phyloP scores from a whole-genome alignment of 192 early-diverging fungal genomes.

The Obelidium mucronatum region DNA sequence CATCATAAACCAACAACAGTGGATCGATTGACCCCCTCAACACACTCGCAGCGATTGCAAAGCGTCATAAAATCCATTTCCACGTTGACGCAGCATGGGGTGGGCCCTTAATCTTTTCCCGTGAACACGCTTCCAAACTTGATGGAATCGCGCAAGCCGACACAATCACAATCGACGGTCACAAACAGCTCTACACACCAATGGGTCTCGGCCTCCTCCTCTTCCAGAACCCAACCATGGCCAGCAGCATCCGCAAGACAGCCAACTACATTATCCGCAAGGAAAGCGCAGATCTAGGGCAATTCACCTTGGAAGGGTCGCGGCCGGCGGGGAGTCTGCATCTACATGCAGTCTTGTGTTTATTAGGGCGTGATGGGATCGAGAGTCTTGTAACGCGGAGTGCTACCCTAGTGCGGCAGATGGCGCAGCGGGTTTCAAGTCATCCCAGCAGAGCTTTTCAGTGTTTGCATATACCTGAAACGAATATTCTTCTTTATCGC shows the following conservation, averaged over 20 bases:
- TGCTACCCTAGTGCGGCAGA: slow-evolving; percentile 56
- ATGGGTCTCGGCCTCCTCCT: slow-evolving; percentile 64
- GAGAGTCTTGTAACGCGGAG: slow-evolving; percentile 58
- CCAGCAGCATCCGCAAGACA: slow-evolving; percentile 57
- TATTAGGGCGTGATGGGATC: slow-evolving; percentile 63
- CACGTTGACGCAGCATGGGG: slow-evolving; percentile 70
- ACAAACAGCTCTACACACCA: slow-evolving; percentile 69
- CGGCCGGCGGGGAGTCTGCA: slow-evolving; percentile 60
- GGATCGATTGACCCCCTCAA: slow-evolving; percentile 58
- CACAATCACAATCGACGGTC: slow-evolving; percentile 66
- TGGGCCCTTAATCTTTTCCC: slow-evolving; percentile 62
- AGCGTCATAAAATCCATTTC: slow-evolving; percentile 51
- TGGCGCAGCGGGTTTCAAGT: slow-evolving; percentile 43
- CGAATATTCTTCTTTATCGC: slow-evolving; percentile 61
- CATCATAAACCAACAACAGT: slow-evolving; percentile 23
- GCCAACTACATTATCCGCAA: slow-evolving; percentile 64
- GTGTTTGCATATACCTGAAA: slow-evolving; percentile 51
- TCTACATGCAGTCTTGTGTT: slow-evolving; percentile 57
- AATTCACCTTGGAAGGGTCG: slow-evolving; percentile 63
- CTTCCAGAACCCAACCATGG: slow-evolving; percentile 43
- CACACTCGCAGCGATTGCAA: slow-evolving; percentile 37
- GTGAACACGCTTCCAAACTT: slow-evolving; percentile 55
- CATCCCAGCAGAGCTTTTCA: slow-evolving; percentile 54
- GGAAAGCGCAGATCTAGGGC: slow-evolving; percentile 58
- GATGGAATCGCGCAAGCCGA: slow-evolving; percentile 56